Percentiles rank a stretch among this genome's conserved stretches.
Conservation (phyloP, 495 filamentous ascomycete species). For the Xylaria longipes region DNA sequence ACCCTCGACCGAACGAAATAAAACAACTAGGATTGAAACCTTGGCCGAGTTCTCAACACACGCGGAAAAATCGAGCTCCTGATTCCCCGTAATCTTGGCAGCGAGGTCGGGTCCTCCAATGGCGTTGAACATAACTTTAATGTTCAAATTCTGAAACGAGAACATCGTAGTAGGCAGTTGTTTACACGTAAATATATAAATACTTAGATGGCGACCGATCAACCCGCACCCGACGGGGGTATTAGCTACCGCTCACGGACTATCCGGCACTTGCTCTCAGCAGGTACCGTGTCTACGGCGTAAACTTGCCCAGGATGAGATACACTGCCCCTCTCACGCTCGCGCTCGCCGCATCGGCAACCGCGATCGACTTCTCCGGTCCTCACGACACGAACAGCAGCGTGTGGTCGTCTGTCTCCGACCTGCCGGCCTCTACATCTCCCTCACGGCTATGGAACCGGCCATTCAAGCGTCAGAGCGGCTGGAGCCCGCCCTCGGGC, state of each 20-base stretch:
- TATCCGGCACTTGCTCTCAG: neutral
- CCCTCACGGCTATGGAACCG: slow-evolving; percentile 4
- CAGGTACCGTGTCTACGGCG: neutral
- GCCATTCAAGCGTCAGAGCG: slow-evolving; percentile 15
- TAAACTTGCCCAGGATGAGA: neutral
- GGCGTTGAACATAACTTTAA: neutral
- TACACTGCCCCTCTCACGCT: slow-evolving; percentile 2
- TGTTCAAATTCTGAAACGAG: neutral
- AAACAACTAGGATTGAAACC: neutral
- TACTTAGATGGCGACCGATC: neutral
- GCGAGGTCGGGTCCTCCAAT: slow-evolving; percentile 7
- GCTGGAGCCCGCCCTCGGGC: slow-evolving; percentile 20
- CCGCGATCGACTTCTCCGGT: slow-evolving; percentile 5
- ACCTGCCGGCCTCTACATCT: neutral
- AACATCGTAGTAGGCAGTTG: neutral
- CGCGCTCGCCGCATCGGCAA: slow-evolving; percentile 1
- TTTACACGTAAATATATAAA: neutral
- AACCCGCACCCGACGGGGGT: neutral
- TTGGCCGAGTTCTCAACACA: neutral
- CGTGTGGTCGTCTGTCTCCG: neutral
- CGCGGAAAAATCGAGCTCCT: neutral
- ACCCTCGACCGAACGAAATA: neutral
- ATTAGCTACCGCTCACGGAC: too few relatives aligned
- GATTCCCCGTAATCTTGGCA: slow-evolving; percentile 1
- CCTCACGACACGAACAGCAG: slow-evolving; percentile 1